phyloP scores from a whole-genome alignment of 2,329 filamentous ascomycete species.

The Xenoacremonium recifei region DNA sequence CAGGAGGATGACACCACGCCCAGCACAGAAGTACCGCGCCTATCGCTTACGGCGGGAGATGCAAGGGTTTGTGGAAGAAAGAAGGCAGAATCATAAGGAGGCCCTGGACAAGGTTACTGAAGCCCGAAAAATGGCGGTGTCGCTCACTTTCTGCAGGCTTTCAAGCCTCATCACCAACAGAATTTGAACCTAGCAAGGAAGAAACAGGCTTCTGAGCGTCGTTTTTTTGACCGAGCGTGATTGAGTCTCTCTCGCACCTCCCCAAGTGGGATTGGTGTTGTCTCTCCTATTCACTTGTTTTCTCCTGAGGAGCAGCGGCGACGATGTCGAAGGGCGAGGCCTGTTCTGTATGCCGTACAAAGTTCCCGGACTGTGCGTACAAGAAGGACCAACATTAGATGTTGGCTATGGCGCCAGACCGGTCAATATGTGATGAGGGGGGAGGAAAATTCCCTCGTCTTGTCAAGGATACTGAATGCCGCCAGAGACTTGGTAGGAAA shows the following conservation, averaged over 20 bases:
- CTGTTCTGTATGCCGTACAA: background rate
- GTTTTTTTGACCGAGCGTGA: background rate
- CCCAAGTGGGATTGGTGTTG: background rate
- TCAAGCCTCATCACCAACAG: conserved; percentile 22
- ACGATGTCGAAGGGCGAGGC: background rate
- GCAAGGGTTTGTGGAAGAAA: conserved; percentile 1
- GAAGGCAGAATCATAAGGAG: conserved; percentile 9
- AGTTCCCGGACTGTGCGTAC: background rate
- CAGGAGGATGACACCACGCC: background rate
- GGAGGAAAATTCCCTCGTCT: too few relatives aligned
- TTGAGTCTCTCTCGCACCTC: conserved; percentile 4
- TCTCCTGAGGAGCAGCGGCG: background rate
- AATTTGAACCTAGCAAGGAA: conserved; percentile 4
- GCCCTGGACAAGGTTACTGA: conserved; percentile 5
- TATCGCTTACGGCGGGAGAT: too few relatives aligned
- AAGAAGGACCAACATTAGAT: conserved; percentile 5
- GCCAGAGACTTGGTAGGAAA: too few relatives aligned
- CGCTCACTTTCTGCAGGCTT: conserved; percentile 16
- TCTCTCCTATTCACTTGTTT: background rate
- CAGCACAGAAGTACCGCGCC: too few relatives aligned
- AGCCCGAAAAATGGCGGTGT: conserved; percentile 18
- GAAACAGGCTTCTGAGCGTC: background rate
- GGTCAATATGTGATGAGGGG: conserved; percentile 5
- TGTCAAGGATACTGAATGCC: too few relatives aligned
- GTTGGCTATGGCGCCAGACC: background rate